phyloP scores from a whole-genome alignment of 2,329 filamentous ascomycete species.

The Cryoendolithus antarcticus region DNA sequence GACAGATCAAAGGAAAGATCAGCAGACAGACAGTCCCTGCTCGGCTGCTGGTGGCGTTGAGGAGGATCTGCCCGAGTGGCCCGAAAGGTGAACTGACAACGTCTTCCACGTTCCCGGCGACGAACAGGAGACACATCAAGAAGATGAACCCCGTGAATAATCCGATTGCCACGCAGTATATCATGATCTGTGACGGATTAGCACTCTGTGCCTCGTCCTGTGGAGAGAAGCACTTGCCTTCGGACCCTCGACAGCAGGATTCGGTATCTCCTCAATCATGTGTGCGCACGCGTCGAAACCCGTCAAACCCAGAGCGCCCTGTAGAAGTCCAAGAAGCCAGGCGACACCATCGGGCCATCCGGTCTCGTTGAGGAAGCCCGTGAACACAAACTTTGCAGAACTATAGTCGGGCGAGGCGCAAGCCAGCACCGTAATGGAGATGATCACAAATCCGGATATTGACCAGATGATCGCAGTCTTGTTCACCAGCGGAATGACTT shows the following conservation, averaged over 20 bases:
- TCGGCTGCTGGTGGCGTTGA: conserved; percentile 48
- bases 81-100: conserved; percentile 46
- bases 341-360: conserved; percentile 58
- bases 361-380: conserved; percentile 51
- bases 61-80: conserved; percentile 50
- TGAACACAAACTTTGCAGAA: conserved; percentile 50
- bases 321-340: conserved; percentile 44
- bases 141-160: conserved; percentile 52
- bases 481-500: conserved; percentile 49
- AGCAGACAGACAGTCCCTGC: conserved; percentile 51
- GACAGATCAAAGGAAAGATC: conserved; percentile 54
- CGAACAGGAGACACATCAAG: conserved; percentile 51
- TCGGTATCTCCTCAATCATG: conserved; percentile 49
- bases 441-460: conserved; percentile 50
- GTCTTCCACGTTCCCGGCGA: conserved; percentile 43
- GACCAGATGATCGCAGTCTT: conserved; percentile 57
- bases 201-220: too few relatives aligned
- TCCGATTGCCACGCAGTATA: conserved; percentile 51
- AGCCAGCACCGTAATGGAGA: conserved; percentile 53
- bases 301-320: conserved; percentile 43
- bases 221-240: conserved; percentile 17
- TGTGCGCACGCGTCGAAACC: conserved; percentile 28
- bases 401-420: conserved; percentile 52
- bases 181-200: conserved; percentile 39
- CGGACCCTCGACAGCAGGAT: conserved; percentile 46